These are phyloP conservation scores for Talaromyces sp. DNA, from an alignment of 2,329 filamentous ascomycete genomes.

Conservation along the genomic window DNA sequence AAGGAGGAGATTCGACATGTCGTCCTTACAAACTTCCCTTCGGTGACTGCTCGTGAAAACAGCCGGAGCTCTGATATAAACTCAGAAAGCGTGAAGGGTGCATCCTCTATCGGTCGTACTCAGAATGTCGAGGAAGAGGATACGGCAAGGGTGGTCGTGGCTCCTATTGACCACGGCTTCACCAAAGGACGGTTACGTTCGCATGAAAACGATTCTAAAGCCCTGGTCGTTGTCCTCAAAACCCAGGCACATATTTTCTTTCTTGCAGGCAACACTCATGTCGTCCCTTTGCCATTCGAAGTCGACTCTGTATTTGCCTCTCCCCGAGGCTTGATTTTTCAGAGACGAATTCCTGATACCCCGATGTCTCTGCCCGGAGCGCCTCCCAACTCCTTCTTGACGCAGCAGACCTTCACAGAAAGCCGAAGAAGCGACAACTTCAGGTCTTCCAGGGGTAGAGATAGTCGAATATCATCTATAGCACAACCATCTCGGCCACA, in stretches of 20 bases:
- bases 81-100: neutral
- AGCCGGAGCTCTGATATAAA: neutral
- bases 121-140: neutral
- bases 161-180: constrained; percentile 18
- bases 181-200: neutral
- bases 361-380: constrained; percentile 42
- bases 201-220: constrained; percentile 42
- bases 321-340: constrained; percentile 76
- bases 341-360: constrained; percentile 61
- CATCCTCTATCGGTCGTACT: neutral
- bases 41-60: constrained; percentile 24
- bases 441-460: constrained; percentile 28
- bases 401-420: constrained; percentile 52
- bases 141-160: constrained; percentile 14
- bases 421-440: constrained; percentile 32
- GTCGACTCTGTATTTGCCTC: constrained; percentile 81
- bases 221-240: constrained; percentile 84
- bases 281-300: constrained; percentile 91
- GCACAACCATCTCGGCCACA: constrained; percentile 50
- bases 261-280: constrained; percentile 77
- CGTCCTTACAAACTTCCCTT: constrained; percentile 74
- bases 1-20: constrained; percentile 83
- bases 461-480: constrained; percentile 44
- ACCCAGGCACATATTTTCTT: constrained; percentile 93
- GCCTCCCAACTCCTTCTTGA: constrained; percentile 78